A percentile compares a stretch with the other conserved stretches of the same genome.
Evolutionary conservation across 495 filamentous ascomycete genomes (phyloP).

Genomic region (Cetradonia linearis): DNA sequence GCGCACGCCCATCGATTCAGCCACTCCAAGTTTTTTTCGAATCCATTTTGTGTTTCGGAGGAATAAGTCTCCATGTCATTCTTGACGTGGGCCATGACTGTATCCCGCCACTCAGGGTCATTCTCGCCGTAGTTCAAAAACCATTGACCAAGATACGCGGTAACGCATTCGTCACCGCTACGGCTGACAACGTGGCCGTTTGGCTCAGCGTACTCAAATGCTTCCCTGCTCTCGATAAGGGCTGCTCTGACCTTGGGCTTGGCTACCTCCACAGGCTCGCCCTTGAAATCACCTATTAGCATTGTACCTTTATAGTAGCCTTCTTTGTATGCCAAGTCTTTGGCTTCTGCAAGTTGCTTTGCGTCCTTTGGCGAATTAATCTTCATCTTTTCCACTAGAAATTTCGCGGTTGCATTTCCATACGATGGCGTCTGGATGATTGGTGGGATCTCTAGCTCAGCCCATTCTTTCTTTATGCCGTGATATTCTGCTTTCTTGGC

Average conservation of each 20-base stretch:
- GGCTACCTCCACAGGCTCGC: slow-evolving; percentile 69
- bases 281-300: slow-evolving; percentile 80
- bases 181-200: slow-evolving; percentile 78
- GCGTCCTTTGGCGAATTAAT: slow-evolving; percentile 92
- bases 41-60: slow-evolving; percentile 69
- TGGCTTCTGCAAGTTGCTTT: slow-evolving; percentile 82
- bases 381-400: slow-evolving; percentile 84
- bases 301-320: slow-evolving; percentile 96
- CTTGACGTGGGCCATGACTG: slow-evolving; percentile 61
- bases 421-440: slow-evolving; percentile 88
- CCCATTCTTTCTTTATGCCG: slow-evolving; percentile 95
- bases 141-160: slow-evolving; percentile 92
- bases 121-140: slow-evolving; percentile 92
- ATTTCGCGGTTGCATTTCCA: slow-evolving; percentile 71
- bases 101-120: slow-evolving; percentile 61
- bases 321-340: slow-evolving; percentile 92
- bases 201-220: slow-evolving; percentile 88
- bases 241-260: slow-evolving; percentile 78
- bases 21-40: slow-evolving; percentile 79
- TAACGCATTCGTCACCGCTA: slow-evolving; percentile 82
- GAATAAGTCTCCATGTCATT: slow-evolving; percentile 70
- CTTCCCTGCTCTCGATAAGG: slow-evolving; percentile 67
- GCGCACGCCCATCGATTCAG: slow-evolving; percentile 93
- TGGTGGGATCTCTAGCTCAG: slow-evolving; percentile 71
- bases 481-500: slow-evolving; percentile 97